These are phyloP conservation scores for Purpureocillium takamizusanense DNA, from an alignment of 2,329 filamentous ascomycete genomes.

Conservation along the genomic window DNA sequence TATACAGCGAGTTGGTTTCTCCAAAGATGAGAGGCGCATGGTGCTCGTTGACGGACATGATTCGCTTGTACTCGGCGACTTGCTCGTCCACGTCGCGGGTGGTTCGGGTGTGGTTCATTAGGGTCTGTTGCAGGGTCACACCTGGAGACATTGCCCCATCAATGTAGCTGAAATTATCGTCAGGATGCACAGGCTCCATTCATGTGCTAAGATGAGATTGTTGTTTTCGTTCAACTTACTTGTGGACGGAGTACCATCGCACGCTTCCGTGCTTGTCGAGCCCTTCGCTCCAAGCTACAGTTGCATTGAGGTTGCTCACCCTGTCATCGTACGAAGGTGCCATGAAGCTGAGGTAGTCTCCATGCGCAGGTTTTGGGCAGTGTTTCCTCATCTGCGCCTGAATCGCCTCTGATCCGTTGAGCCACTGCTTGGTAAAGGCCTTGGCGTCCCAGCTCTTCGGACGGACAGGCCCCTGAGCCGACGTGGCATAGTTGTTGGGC, in stretches of 20 bases:
- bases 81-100: slow-evolving; percentile 12
- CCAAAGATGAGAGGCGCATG: slow-evolving; percentile 44
- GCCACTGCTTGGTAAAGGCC: slow-evolving; percentile 50
- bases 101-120: slow-evolving; percentile 55
- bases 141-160: slow-evolving; percentile 46
- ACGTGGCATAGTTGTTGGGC: slow-evolving; percentile 44
- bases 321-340: slow-evolving; percentile 46
- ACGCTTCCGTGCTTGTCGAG: slow-evolving; percentile 39
- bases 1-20: slow-evolving; percentile 54
- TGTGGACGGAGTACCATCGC: slow-evolving; percentile 47
- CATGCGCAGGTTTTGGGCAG: slow-evolving; percentile 38
- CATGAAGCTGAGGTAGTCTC: slow-evolving; percentile 23
- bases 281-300: slow-evolving; percentile 40
- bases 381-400: slow-evolving; percentile 29
- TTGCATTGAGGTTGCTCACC: slow-evolving; percentile 41
- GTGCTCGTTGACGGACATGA: slow-evolving; percentile 40
- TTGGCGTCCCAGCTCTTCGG: slow-evolving; percentile 42
- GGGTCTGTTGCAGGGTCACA: slow-evolving; percentile 50
- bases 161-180: slow-evolving; percentile 42
- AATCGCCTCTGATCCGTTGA: slow-evolving; percentile 43
- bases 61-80: slow-evolving; percentile 3
- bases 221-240: no score
- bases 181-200: no score
- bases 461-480: slow-evolving; percentile 41
- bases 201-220: no score